phyloP scores from a whole-genome alignment of 2,329 filamentous ascomycete species.

The Sclerotinia spermophila region DNA sequence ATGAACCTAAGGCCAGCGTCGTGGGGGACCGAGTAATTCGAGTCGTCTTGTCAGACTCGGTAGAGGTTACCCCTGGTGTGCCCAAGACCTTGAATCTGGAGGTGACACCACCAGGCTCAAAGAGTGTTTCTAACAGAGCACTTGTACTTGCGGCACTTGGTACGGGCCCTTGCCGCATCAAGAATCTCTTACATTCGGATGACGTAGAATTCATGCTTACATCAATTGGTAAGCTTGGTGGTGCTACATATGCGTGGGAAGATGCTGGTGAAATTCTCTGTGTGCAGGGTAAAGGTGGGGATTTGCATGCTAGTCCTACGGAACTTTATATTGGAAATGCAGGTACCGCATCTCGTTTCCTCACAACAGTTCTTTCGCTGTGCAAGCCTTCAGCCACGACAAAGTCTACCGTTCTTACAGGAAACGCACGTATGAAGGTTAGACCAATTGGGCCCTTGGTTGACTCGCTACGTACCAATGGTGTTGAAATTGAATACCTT shows the following conservation, averaged over 20 bases:
- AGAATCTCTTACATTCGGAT: slow-evolving; percentile 90
- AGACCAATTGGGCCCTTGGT: slow-evolving; percentile 91
- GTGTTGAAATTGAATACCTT: slow-evolving; percentile 81
- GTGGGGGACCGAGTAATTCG: slow-evolving; percentile 84
- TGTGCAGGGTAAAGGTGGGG: slow-evolving; percentile 86
- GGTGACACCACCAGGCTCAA: slow-evolving; percentile 89
- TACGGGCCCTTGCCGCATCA: slow-evolving; percentile 79
- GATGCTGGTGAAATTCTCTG: slow-evolving; percentile 88
- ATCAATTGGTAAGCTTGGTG: slow-evolving; percentile 78
- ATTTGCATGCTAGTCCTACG: slow-evolving; percentile 68
- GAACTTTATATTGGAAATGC: slow-evolving; percentile 93
- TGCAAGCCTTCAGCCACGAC: slow-evolving; percentile 60
- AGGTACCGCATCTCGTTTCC: slow-evolving; percentile 89
- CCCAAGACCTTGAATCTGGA: slow-evolving; percentile 62
- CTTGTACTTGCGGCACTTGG: slow-evolving; percentile 91
- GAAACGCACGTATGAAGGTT: slow-evolving; percentile 94
- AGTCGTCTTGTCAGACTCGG: slow-evolving; percentile 75
- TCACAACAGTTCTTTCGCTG: slow-evolving; percentile 86
- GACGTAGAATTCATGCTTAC: slow-evolving; percentile 97
- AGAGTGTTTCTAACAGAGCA: slow-evolving; percentile 95
- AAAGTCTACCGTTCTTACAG: slow-evolving; percentile 76
- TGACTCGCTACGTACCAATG: slow-evolving; percentile 82
- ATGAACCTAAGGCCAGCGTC: slow-evolving; percentile 83
- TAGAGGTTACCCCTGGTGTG: slow-evolving; percentile 70
- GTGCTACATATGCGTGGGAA: slow-evolving; percentile 89